These are phyloP conservation scores for Cryptococcus deneoformans DNA, from an alignment of 1,284 basidiomycete species.

Conservation along the genomic window DNA sequence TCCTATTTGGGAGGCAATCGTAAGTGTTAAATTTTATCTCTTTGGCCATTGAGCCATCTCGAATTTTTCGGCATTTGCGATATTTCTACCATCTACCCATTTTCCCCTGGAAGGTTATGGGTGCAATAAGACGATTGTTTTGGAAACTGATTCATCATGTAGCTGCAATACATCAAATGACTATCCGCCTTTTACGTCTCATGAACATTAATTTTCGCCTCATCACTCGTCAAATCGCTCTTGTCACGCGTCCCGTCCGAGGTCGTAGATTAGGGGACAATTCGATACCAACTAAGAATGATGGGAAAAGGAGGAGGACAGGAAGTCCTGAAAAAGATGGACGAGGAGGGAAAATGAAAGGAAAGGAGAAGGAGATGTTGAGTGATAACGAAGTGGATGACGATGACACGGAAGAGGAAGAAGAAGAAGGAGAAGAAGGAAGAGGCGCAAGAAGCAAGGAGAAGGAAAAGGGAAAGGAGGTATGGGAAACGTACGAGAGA, in stretches of 20 bases:
- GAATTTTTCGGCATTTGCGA: no score
- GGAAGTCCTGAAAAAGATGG: no score
- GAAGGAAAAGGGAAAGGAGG: not conserved
- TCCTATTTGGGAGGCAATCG: conserved; percentile 70
- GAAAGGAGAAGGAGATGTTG: no score
- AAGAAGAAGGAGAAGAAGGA: not conserved
- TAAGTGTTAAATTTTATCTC: conserved; percentile 50
- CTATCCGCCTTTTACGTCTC: conserved; percentile 26
- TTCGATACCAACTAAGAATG: no score
- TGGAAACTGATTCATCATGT: conserved; percentile 8
- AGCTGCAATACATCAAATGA: conserved; percentile 56
- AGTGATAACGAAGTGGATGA: not conserved
- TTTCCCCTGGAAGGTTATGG: not conserved
- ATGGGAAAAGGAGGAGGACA: no score
- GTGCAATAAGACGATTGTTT: not conserved
- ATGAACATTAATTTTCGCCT: conserved; percentile 37
- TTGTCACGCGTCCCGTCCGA: conserved; percentile 26
- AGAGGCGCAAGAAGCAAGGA: not conserved
- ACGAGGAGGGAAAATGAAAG: no score
- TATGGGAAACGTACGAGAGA: conserved; percentile 16
- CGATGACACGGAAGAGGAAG: not conserved
- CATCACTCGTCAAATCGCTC: conserved; percentile 30
- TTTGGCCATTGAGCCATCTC: no score
- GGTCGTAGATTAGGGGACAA: no score
- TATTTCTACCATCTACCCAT: no score